Evolutionary conservation across 2,329 filamentous ascomycete species (phyloP).

Genomic region (Monosporascus sp.): DNA sequence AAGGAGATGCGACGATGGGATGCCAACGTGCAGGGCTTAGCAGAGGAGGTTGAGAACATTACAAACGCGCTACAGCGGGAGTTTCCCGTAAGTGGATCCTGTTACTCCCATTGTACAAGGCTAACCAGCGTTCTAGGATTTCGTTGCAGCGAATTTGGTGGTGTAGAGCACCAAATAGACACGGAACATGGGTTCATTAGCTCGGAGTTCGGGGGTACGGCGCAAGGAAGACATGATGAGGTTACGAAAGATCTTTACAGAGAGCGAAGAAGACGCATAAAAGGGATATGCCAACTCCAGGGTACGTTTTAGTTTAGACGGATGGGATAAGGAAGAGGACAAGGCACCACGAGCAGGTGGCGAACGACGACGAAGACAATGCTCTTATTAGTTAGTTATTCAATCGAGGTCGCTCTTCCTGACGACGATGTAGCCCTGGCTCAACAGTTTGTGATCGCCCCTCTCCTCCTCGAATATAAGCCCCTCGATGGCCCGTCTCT

Average conservation of each 20-base stretch:
- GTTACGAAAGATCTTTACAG: no score
- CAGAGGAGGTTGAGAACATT: constrained; percentile 85
- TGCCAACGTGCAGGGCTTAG: constrained; percentile 75
- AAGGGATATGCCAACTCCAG: neutral
- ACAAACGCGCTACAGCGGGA: constrained; percentile 75
- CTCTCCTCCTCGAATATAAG: constrained; percentile 44
- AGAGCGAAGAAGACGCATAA: neutral
- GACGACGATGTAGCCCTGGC: constrained; percentile 50
- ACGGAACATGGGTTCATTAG: neutral
- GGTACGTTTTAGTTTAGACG: neutral
- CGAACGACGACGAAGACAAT: no score
- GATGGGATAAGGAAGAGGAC: neutral
- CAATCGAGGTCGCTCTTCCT: constrained; percentile 47
- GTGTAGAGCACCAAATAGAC: constrained; percentile 20
- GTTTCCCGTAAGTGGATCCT: constrained; percentile 55
- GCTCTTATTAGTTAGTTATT: constrained; percentile 1
- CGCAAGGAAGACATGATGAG: neutral
- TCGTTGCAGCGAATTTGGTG: constrained; percentile 50
- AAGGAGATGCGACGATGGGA: constrained; percentile 83
- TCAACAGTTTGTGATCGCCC: constrained; percentile 40
- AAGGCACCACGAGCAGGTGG: neutral
- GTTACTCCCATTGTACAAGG: constrained; percentile 8
- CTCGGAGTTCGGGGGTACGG: no score
- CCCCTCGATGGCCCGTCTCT: constrained; percentile 32
- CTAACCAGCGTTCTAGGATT: constrained; percentile 36